phyloP scores from a whole-genome alignment of 495 filamentous ascomycete genomes.

The Mycothermus thermophilus region DNA sequence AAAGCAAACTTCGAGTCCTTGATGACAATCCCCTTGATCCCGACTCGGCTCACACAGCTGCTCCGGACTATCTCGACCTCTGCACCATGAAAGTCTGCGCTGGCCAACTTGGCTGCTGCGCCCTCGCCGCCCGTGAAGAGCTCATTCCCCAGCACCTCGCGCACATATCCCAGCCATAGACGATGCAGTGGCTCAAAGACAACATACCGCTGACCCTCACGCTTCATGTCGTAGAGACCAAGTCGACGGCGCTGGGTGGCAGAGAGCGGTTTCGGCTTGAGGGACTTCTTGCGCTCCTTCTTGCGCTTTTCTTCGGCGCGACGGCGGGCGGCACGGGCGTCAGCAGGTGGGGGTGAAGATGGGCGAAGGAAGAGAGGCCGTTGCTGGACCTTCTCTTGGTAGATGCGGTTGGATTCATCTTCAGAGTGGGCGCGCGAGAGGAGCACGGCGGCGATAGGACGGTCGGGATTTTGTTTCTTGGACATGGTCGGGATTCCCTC shows the following conservation, averaged over 20 bases:
- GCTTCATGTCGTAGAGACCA: slow-evolving; percentile 59
- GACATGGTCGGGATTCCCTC: no score
- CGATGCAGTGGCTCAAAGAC: slow-evolving; percentile 62
- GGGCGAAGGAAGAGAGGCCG: slow-evolving; percentile 70
- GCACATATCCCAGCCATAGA: slow-evolving; percentile 76
- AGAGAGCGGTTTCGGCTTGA: slow-evolving; percentile 64
- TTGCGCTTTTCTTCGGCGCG: slow-evolving; percentile 39
- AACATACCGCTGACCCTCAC: slow-evolving; percentile 51
- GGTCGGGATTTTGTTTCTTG: no score
- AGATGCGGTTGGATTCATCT: slow-evolving; percentile 51
- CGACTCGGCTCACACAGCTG: slow-evolving; percentile 66
- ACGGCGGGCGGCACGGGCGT: slow-evolving; percentile 54
- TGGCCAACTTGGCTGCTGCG: slow-evolving; percentile 51
- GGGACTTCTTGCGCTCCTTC: slow-evolving; percentile 39
- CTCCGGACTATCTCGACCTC: slow-evolving; percentile 71
- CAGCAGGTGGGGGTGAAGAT: slow-evolving; percentile 46
- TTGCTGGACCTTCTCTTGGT: slow-evolving; percentile 65
- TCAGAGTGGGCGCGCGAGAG: slow-evolving; percentile 64
- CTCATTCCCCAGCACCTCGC: slow-evolving; percentile 48
- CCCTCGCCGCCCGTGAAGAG: slow-evolving; percentile 29
- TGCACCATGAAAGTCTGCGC: slow-evolving; percentile 85
- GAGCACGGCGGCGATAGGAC: slow-evolving; percentile 47
- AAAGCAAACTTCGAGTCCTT: slow-evolving; percentile 79
- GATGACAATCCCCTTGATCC: slow-evolving; percentile 71
- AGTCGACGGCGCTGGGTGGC: slow-evolving; percentile 63